A percentile compares a stretch with the other conserved stretches of the same genome.
Conservation (phyloP, 2,329 filamentous ascomycete species). For the Stachybotrys elegans region DNA sequence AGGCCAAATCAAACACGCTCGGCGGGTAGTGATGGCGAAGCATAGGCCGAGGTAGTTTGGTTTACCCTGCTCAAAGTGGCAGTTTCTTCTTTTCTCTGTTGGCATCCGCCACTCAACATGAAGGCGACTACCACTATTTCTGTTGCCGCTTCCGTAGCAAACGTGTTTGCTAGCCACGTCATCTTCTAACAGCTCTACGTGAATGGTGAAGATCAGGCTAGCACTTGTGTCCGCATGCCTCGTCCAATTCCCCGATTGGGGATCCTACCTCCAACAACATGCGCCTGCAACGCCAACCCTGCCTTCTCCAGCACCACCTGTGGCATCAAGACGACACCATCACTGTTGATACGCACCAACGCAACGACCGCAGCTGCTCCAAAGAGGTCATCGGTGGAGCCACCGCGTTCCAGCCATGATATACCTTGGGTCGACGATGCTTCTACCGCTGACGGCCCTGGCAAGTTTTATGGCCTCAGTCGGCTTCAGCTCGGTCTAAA, state of each 20-base stretch:
- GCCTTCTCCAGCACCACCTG: neutral
- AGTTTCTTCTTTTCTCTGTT: no score
- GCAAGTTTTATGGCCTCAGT: no score
- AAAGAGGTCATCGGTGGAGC: slow-evolving; percentile 4
- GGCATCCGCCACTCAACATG: no score
- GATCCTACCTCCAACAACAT: slow-evolving; percentile 4
- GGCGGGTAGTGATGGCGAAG: no score
- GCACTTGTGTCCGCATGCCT: slow-evolving; percentile 3
- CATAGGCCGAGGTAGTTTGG: no score
- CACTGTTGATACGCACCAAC: slow-evolving; percentile 4
- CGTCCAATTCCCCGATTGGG: slow-evolving; percentile 3
- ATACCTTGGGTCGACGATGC: slow-evolving; percentile 3
- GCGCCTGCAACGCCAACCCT: slow-evolving; percentile 1
- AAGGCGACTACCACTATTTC: slow-evolving; percentile 1
- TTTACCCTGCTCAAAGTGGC: no score
- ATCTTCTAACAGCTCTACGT: slow-evolving; percentile 4
- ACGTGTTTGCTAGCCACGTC: slow-evolving; percentile 2
- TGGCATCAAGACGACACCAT: slow-evolving; percentile 1
- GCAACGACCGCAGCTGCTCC: slow-evolving; percentile 3
- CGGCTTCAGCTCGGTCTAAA: no score
- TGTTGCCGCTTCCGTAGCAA: slow-evolving; percentile 2
- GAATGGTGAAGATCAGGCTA: slow-evolving; percentile 2
- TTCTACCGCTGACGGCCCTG: slow-evolving; percentile 2
- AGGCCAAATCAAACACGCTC: no score
- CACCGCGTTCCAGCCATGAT: slow-evolving; percentile 3